Conservation (phyloP, 1,284 basidiomycete species). For the Clitocybe nebularis region DNA sequence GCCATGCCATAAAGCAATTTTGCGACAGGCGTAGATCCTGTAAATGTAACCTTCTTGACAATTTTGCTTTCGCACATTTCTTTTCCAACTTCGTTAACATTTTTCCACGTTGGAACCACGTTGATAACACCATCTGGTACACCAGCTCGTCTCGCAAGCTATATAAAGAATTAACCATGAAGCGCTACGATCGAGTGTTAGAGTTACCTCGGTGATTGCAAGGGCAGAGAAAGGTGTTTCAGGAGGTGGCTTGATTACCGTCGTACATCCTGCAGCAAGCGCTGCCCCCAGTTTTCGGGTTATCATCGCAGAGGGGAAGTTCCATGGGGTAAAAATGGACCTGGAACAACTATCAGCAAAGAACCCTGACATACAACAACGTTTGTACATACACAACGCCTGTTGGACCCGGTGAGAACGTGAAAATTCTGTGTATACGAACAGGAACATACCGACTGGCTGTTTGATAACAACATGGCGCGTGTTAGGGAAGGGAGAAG, state of each 20-base stretch:
- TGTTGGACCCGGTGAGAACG: conserved; percentile 12
- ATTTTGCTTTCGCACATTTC: conserved; percentile 74
- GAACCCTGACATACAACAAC: background rate
- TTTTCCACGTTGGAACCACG: conserved; percentile 83
- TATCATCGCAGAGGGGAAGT: conserved; percentile 95
- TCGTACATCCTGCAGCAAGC: conserved; percentile 93
- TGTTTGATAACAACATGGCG: conserved; percentile 95
- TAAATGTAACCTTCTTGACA: conserved; percentile 92
- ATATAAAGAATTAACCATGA: background rate
- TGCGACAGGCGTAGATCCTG: conserved; percentile 89
- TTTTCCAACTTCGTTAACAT: conserved; percentile 78
- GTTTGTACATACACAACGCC: conserved; percentile 26
- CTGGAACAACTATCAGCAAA: conserved; percentile 30
- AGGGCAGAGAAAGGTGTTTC: conserved; percentile 95
- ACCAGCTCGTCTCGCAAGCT: conserved; percentile 85
- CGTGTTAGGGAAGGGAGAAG: conserved; percentile 66
- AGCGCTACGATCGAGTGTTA: background rate
- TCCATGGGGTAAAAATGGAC: conserved; percentile 81
- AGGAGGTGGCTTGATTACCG: conserved; percentile 92
- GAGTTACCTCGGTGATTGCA: conserved; percentile 74
- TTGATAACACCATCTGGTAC: conserved; percentile 96
- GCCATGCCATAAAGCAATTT: conserved; percentile 86
- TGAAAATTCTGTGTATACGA: background rate
- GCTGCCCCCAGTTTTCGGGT: conserved; percentile 87
- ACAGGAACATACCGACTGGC: conserved; percentile 68